Conservation (phyloP, 768 basidiomycete genomes). For the Trametopsis cervina region DNA sequence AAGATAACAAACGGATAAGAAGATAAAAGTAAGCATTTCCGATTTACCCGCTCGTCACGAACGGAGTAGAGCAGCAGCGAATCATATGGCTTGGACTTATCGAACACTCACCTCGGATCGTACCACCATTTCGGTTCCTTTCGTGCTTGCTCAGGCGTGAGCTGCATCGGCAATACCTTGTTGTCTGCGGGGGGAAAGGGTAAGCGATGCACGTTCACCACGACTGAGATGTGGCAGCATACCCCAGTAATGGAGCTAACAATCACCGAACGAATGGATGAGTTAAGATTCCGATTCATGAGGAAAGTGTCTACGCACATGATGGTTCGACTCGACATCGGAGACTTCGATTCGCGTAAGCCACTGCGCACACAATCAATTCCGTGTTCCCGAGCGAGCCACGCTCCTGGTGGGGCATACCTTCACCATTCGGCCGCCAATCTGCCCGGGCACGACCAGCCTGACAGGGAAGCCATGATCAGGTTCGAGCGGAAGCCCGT, state of each 20-base stretch:
- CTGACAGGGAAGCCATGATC: conserved; percentile 65
- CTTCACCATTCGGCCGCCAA: conserved; percentile 53
- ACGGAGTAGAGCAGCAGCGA: too few relatives aligned
- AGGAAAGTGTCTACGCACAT: conserved; percentile 27
- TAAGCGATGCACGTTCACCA: background rate
- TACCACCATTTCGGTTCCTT: conserved; percentile 50
- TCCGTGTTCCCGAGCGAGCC: background rate
- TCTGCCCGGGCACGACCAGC: conserved; percentile 55
- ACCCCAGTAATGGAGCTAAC: conserved; percentile 34
- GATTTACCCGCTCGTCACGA: background rate
- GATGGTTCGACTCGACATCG: conserved; percentile 43
- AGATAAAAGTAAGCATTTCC: conserved; percentile 4
- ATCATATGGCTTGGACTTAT: too few relatives aligned
- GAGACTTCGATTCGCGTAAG: conserved; percentile 47
- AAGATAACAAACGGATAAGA: background rate
- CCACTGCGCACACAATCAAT: conserved; percentile 36
- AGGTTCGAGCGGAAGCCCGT: conserved; percentile 48
- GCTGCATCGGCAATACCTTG: conserved; percentile 49
- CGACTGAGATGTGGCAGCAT: background rate
- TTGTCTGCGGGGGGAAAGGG: conserved; percentile 36
- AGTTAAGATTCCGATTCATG: background rate
- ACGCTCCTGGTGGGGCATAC: conserved; percentile 6
- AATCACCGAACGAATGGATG: background rate
- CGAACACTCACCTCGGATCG: conserved; percentile 32
- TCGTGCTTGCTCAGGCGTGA: conserved; percentile 45